Evolutionary conservation across 257 asterid genomes (phyloP), one percentile per base, ranked within the genome.

Genomic region (Solanum microdontum): DNA sequence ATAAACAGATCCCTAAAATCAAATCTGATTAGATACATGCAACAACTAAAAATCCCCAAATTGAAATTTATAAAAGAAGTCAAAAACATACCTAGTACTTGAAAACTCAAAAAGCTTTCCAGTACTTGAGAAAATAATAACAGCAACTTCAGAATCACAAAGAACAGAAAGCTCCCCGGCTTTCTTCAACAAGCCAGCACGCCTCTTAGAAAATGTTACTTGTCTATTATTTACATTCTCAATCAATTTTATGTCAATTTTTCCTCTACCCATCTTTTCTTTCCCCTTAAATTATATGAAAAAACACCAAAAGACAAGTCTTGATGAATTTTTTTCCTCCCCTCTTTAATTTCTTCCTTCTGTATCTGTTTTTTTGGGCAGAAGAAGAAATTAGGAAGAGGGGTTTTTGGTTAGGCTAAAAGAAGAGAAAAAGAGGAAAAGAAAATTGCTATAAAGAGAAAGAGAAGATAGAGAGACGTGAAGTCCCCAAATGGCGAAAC

Each of bases 141-240:
- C 98, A 10, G 94, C 98, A 39, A 95, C 95, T 73, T 94, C 93
- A 8, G 98, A 94, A 83, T 94, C 98, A 66, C 98, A 95, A 2
- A 96, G 93, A 64, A 96, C 93, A 6, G 96, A 91, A 26, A 96
- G 96, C 90, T 96, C 98, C 79, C 86, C 33, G 0, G 98, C 98
- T 90, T 96, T 96, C 92, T 96, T 96, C 68, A 94, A 86, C 87
- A 96, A 84, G 3, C 98, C 98, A 23, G 89, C 86, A 5, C 98
- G 88, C 86, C 98, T 90, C 92, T 94, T 96, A 2, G 98, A 94
- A 88, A 96, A 96, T 0, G 98, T 96, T 0, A 94, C 98, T 84
- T 96, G 97, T 66, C 98, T 91, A 90, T 94, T 93, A 83, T 91
- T 96, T 11, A 93, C 91, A 91, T 96, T 92, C 91, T 95, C 98